Evolutionary conservation across 2,329 filamentous ascomycete species (phyloP), one percentile per base, ranked within the genome.

Genomic region (Pseudogymnoascus sp.): DNA sequence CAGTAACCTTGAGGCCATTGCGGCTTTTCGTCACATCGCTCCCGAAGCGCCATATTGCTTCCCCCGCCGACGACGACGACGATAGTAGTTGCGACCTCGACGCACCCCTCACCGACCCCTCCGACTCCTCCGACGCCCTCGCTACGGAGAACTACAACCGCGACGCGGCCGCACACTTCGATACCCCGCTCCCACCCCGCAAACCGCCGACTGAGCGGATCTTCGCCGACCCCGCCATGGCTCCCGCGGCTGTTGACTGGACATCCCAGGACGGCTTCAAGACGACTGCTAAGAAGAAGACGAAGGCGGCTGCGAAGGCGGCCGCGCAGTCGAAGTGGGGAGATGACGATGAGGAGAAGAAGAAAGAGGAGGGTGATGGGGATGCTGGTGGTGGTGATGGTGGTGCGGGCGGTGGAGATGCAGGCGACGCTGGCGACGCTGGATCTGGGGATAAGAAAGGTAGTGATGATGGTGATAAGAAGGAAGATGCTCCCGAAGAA

Each of bases 201-300:
- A 38, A 35, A 59, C 31, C 11, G 7, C 35, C 55, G 55, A 37
- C 31, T 37, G 61, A 67, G 40, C 69, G 74, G 68, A 68, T 83
- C 5, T 74, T 85, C 35, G 66, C 67, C 41, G 80, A 83, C 66
- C 80, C 80, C n/a, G 75, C 71, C 38, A 74, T 76, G 67, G 71
- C 75, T 40, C 70, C 76, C 18, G 74, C 77, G 31, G 75, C 43
- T 49, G 43, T 90, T 60, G 86, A 90, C 69, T 83, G 89, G 63
- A 76, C 77, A 21, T 83, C 79, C 25, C 74, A 80, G 61, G 77
- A 83, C 43, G 81, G 79, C 59, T 84, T 79, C 74, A 77, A 78
- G 60, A 80, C 87, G 69, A 80, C 78, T 38, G 80, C 76, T 2
- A 80, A 82, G 67, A 83, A 82, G 72, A 72, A 72, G 33, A 75